phyloP scores from a whole-genome alignment of 1,284 basidiomycete genomes.

The Puccinia coronata region DNA sequence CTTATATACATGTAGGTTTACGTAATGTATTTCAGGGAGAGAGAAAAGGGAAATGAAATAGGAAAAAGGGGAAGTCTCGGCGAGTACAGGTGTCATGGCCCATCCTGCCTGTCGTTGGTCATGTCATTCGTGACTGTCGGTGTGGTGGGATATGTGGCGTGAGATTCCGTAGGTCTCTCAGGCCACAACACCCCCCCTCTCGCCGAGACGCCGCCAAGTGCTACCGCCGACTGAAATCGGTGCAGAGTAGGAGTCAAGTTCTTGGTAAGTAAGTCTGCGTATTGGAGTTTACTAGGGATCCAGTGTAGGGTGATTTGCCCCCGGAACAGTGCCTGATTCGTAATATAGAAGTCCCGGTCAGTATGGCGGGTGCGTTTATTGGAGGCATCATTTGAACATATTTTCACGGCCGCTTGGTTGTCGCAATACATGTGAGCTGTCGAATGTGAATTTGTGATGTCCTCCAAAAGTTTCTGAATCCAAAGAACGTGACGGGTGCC shows the following conservation, averaged over 20 bases:
- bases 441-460: not conserved
- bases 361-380: not conserved
- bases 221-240: not conserved
- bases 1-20: no score
- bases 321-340: no score
- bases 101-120: no score
- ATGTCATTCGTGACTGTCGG: no score
- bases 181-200: not conserved
- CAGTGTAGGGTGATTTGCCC: not conserved
- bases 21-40: no score
- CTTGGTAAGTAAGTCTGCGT: constrained; percentile 1
- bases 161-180: no score
- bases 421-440: not conserved
- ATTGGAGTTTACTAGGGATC: not conserved
- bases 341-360: constrained; percentile 8
- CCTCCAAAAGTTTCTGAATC: not conserved
- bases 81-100: no score
- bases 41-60: no score
- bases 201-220: not conserved
- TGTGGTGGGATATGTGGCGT: no score
- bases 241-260: not conserved
- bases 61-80: no score
- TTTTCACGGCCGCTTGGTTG: not conserved
- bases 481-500: not conserved
- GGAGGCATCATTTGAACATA: not conserved